A percentile compares a stretch with the other conserved stretches of the same genome.
phyloP scores from a whole-genome alignment of 2,329 filamentous ascomycete species.

The Cordyceps fumosorosea region DNA sequence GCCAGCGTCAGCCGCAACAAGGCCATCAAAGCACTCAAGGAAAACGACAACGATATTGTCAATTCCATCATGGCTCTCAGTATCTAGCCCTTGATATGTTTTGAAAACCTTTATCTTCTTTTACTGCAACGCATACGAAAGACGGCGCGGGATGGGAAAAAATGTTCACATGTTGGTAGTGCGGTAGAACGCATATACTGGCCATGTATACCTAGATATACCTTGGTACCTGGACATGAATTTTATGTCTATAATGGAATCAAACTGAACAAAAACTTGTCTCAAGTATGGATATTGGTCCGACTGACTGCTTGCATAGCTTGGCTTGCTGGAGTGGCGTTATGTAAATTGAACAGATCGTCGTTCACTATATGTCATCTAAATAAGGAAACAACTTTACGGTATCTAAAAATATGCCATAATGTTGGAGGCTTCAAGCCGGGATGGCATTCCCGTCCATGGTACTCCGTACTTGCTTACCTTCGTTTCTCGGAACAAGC shows the following conservation, averaged over 20 bases:
- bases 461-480: too few relatives aligned
- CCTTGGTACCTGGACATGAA: not conserved
- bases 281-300: not conserved
- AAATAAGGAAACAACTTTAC: not conserved
- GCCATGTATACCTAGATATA: conserved; percentile 6
- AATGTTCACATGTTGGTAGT: conserved; percentile 12
- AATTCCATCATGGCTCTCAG: conserved; percentile 99
- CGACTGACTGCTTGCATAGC: not conserved
- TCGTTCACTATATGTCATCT: not conserved
- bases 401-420: not conserved
- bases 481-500: conserved; percentile 10
- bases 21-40: conserved; percentile 95
- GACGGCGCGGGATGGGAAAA: conserved; percentile 12
- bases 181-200: conserved; percentile 11
- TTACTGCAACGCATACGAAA: conserved; percentile 8
- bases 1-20: conserved; percentile 96
- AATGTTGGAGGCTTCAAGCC: not conserved
- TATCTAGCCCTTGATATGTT: conserved; percentile 45
- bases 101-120: conserved; percentile 16
- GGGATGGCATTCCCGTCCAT: too few relatives aligned
- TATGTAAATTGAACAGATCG: not conserved
- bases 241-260: conserved; percentile 13
- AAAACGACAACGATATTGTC: conserved; percentile 99
- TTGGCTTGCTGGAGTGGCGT: not conserved
- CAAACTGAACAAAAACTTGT: conserved; percentile 7